Conservation (phyloP, 1,139 yeast species). For the Saccharomyces hybrid region DNA sequence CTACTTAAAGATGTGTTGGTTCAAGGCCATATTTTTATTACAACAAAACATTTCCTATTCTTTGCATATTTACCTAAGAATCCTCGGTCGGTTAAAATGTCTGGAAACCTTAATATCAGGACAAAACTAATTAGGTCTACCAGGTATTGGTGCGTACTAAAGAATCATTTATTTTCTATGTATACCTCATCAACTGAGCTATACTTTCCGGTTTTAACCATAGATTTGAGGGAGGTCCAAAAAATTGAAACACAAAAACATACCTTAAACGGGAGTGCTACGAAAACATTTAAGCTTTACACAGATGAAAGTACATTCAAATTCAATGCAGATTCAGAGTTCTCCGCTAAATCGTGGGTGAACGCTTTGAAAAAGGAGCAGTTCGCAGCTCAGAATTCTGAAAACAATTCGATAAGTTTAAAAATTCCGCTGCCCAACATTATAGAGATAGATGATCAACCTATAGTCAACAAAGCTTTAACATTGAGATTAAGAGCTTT, state of each 20-base stretch:
- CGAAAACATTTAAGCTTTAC: conserved; percentile 40
- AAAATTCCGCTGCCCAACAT: conserved; percentile 69
- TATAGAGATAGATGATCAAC: conserved; percentile 49
- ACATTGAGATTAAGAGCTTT: conserved; percentile 42
- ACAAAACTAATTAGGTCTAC: conserved; percentile 20
- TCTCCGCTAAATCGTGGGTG: conserved; percentile 75
- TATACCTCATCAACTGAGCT: conserved; percentile 67
- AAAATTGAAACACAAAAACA: conserved; percentile 41
- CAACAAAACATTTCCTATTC: conserved; percentile 56
- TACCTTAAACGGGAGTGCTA: conserved; percentile 9
- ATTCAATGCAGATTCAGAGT: conserved; percentile 66
- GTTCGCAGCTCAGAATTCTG: conserved; percentile 57
- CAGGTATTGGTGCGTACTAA: conserved; percentile 72
- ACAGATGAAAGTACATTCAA: conserved; percentile 54
- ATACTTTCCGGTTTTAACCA: conserved; percentile 71
- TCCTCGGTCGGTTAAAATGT: conserved; percentile 21
- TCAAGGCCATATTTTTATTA: conserved; percentile 78
- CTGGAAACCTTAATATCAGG: conserved; percentile 30
- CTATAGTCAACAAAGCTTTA: conserved; percentile 43
- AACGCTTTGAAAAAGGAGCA: conserved; percentile 65
- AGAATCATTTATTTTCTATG: conserved; percentile 60
- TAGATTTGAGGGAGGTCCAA: conserved; percentile 60
- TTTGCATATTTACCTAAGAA: conserved; percentile 72
- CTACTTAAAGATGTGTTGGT: conserved; percentile 69
- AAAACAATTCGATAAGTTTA: conserved; percentile 64